Percentiles rank a stretch among this genome's conserved stretches.
Conservation (phyloP, 2,329 filamentous ascomycete genomes). For the Cladobotryum mycophilum region DNA sequence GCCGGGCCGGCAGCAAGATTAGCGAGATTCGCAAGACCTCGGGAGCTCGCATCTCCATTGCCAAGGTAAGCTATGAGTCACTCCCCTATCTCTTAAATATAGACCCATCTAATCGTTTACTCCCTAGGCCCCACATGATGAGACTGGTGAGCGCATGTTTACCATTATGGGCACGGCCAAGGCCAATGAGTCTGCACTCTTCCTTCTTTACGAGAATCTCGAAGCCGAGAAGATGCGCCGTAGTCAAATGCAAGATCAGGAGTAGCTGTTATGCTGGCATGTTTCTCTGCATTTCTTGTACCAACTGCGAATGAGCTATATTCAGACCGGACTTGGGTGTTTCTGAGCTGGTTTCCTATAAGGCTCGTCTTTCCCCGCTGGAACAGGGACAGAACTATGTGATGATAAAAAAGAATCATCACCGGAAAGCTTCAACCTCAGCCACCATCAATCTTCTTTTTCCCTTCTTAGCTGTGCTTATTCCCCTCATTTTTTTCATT, state of each 20-base stretch:
- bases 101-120: neutral
- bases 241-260: slow-evolving; percentile 62
- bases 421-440: slow-evolving; percentile 19
- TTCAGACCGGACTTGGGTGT: slow-evolving; percentile 47
- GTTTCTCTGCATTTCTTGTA: slow-evolving; percentile 24
- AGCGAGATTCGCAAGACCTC: slow-evolving; percentile 98
- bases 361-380: slow-evolving; percentile 49
- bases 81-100: neutral
- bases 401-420: slow-evolving; percentile 31
- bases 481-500: slow-evolving; percentile 17
- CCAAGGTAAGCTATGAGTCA: slow-evolving; percentile 55
- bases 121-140: slow-evolving; percentile 75
- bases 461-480: slow-evolving; percentile 20
- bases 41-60: slow-evolving; percentile 93
- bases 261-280: slow-evolving; percentile 35
- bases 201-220: slow-evolving; percentile 95
- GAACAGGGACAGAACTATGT: slow-evolving; percentile 39
- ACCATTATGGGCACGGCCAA: slow-evolving; percentile 94
- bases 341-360: slow-evolving; percentile 58
- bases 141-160: slow-evolving; percentile 98
- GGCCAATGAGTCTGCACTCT: slow-evolving; percentile 92
- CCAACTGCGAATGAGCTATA: slow-evolving; percentile 25
- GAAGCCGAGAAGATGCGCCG: slow-evolving; percentile 99
- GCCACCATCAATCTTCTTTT: slow-evolving; percentile 15
- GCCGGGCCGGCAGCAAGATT: slow-evolving; percentile 90